These are phyloP conservation scores for Clitocybe nebularis DNA, from an alignment of 1,284 basidiomycete species.

Conservation along the genomic window DNA sequence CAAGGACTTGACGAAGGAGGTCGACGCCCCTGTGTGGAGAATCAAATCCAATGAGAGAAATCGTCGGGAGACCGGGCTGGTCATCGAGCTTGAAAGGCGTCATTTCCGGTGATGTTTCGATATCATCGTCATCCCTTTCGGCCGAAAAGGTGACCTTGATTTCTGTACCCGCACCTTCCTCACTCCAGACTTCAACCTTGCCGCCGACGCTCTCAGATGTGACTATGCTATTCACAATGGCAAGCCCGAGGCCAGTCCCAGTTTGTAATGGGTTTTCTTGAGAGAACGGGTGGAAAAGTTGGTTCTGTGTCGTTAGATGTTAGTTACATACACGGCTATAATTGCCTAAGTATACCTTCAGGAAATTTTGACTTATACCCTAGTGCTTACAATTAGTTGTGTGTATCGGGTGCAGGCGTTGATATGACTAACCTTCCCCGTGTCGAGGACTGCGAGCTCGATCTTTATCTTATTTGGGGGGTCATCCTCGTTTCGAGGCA, in stretches of 20 bases:
- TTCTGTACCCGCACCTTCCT: slow-evolving; percentile 90
- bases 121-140: slow-evolving; percentile 50
- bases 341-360: slow-evolving; percentile 52
- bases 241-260: slow-evolving; percentile 93
- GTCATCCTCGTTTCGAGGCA: slow-evolving; percentile 52
- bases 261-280: slow-evolving; percentile 90
- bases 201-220: slow-evolving; percentile 84
- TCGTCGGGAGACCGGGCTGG: slow-evolving; percentile 41
- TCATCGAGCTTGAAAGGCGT: slow-evolving; percentile 48
- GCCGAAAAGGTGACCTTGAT: slow-evolving; percentile 86
- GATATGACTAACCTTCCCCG: slow-evolving; percentile 65
- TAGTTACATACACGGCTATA: slow-evolving; percentile 3
- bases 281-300: slow-evolving; percentile 96
- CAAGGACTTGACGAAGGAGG: slow-evolving; percentile 62
- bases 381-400: slow-evolving; percentile 21
- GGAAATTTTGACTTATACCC: slow-evolving; percentile 85
- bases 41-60: slow-evolving; percentile 78
- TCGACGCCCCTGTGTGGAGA: slow-evolving; percentile 62
- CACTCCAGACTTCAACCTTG: slow-evolving; percentile 85
- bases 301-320: slow-evolving; percentile 54
- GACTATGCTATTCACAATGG: slow-evolving; percentile 93
- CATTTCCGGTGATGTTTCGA: slow-evolving; percentile 34
- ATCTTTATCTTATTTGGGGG: slow-evolving; percentile 64
- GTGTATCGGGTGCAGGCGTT: not conserved
- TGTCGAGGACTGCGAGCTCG: slow-evolving; percentile 86